Conservation (phyloP, 2,329 filamentous ascomycete genomes). For the Calonectria honghensis region DNA sequence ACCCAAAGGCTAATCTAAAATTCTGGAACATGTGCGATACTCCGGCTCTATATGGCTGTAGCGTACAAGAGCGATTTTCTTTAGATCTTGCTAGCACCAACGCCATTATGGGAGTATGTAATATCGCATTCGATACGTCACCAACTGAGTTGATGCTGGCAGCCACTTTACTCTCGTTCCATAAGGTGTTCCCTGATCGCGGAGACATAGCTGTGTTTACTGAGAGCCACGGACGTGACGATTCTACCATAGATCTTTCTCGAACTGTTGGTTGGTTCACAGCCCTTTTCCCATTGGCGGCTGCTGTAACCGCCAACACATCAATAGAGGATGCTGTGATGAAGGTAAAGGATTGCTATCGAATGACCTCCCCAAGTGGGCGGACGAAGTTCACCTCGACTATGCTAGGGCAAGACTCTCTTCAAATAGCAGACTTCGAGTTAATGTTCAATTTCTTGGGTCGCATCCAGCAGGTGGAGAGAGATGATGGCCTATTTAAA, state of each 20-base stretch:
- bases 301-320: slow-evolving; percentile 16
- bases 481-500: slow-evolving; percentile 25
- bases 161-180: slow-evolving; percentile 20
- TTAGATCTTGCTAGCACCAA: slow-evolving; percentile 25
- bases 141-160: slow-evolving; percentile 25
- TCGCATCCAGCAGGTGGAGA: slow-evolving; percentile 21
- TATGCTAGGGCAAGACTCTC: slow-evolving; percentile 17
- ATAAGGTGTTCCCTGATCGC: slow-evolving; percentile 23
- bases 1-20: slow-evolving; percentile 4
- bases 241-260: slow-evolving; percentile 25
- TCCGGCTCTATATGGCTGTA: slow-evolving; percentile 10
- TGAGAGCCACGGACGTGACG: slow-evolving; percentile 23
- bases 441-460: slow-evolving; percentile 25
- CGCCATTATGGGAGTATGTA: slow-evolving; percentile 21
- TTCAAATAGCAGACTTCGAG: slow-evolving; percentile 22
- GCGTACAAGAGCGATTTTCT: slow-evolving; percentile 24
- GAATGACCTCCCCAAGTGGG: slow-evolving; percentile 7
- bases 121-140: slow-evolving; percentile 16
- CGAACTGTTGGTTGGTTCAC: slow-evolving; percentile 25
- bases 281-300: slow-evolving; percentile 20
- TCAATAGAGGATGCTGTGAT: slow-evolving; percentile 16
- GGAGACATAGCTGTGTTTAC: slow-evolving; percentile 25
- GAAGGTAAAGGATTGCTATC: slow-evolving; percentile 23
- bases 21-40: slow-evolving; percentile 25
- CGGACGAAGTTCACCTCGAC: slow-evolving; percentile 20